phyloP scores from a whole-genome alignment of 2,329 filamentous ascomycete genomes.

The Knoxdaviesia capensis region DNA sequence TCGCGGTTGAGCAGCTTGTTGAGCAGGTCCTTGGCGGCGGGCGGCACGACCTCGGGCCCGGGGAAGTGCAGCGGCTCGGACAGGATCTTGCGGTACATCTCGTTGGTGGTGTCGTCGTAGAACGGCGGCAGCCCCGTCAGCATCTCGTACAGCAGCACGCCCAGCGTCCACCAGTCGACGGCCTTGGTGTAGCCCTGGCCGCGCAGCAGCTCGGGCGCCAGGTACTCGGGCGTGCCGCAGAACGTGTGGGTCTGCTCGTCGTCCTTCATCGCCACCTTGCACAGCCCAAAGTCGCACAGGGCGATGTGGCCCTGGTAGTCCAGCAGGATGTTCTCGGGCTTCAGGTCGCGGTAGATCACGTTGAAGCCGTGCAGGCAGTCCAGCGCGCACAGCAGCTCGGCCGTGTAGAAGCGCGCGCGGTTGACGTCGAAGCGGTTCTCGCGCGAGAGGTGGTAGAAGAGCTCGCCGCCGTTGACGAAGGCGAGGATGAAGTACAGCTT shows the following conservation, averaged over 20 bases:
- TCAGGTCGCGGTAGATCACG: constrained; percentile 52
- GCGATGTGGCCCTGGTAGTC: constrained; percentile 84
- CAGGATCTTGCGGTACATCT: no score
- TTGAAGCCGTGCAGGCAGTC: constrained; percentile 84
- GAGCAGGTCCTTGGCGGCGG: constrained; percentile 63
- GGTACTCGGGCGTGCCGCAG: constrained; percentile 63
- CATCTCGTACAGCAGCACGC: constrained; percentile 83
- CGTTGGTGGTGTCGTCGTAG: constrained; percentile 33
- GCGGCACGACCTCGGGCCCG: constrained; percentile 60
- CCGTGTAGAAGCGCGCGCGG: constrained; percentile 72
- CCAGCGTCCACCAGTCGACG: constrained; percentile 85
- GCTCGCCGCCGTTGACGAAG: constrained; percentile 75
- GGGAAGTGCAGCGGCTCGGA: constrained; percentile 37
- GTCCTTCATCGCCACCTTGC: constrained; percentile 86
- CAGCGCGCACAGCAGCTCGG: constrained; percentile 67
- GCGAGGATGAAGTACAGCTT: constrained; percentile 49
- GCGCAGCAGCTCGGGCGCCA: constrained; percentile 66
- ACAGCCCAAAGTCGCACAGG: constrained; percentile 74
- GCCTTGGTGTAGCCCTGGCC: constrained; percentile 78
- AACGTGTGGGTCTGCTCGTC: constrained; percentile 47
- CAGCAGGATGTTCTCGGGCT: constrained; percentile 65
- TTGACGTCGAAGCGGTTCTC: constrained; percentile 85
- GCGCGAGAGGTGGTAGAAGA: constrained; percentile 77
- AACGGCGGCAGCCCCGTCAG: constrained; percentile 74
- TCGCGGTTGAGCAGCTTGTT: constrained; percentile 66